Base-by-base conservation (phyloP, 169 alveolate species). In the Hepatocystis sp. region DNA sequence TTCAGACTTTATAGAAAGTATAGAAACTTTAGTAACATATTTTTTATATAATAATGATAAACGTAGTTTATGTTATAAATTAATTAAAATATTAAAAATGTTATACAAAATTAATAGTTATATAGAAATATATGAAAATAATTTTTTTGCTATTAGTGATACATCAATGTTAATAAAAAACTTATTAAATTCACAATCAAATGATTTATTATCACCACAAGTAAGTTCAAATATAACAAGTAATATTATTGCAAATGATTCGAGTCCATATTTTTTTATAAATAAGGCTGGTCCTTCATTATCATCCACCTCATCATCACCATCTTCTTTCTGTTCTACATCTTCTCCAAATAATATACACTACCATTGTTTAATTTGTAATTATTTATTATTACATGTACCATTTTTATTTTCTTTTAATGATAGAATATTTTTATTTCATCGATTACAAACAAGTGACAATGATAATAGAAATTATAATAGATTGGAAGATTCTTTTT, bases 361-460 rank as follows among this genome's bases (percentile, higher is more conserved):
- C 36, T 78, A 66, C 28, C 63, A 55, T n/a, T 84, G 44, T 21
- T 64, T 84, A 8, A 53, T 90, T 25, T 91, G 86, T 42, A 84
- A 68, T 13, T 71, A 84, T 44, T 36, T 90, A 15, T 40, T 90
- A 30, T 39, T 78, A 25, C 67, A 71, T 51, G 49, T 71, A 4
- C 91, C 93, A 4, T 66, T 78, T 68, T 58, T 88, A 11, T 44
- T 90, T 28, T 84, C 88, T 0, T 90, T 90, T 67, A 86, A 84
- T n/a, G 93, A 90, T 28, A 21, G 93, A 3, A 68, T 90, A 58
- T 56, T 67, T 17, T 66, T 90, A 30, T 90, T 85, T 30, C 67
- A 90, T 47, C 85, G 84, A 21, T 71, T 66, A 17, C 58, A 86
- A 21, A 85, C 86, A 25, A 90, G 84, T 34, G 44, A 67, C 8